Percentiles rank a stretch among this genome's conserved stretches.
Evolutionary conservation across 2,329 filamentous ascomycete genomes (phyloP).

Genomic region (Nemania sp.): DNA sequence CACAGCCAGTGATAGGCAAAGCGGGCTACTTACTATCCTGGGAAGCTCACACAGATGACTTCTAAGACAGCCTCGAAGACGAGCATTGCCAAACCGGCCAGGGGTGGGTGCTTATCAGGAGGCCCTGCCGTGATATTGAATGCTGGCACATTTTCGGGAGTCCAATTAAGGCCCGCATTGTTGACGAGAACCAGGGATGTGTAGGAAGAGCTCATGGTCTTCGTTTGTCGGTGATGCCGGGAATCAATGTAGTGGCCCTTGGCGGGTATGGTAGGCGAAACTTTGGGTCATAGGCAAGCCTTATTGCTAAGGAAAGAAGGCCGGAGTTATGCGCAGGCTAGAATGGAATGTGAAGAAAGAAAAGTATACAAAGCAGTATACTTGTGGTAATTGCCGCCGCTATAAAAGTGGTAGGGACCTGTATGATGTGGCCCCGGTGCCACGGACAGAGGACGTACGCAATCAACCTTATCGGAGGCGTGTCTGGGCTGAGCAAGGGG

Average conservation of each 20-base stretch:
- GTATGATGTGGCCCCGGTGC: neutral
- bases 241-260: neutral
- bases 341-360: neutral
- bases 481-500: neutral
- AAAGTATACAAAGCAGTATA: neutral
- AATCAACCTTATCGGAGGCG: neutral
- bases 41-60: constrained; percentile 81
- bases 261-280: neutral
- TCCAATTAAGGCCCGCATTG: constrained; percentile 29
- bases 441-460: neutral
- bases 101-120: constrained; percentile 63
- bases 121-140: constrained; percentile 38
- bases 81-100: constrained; percentile 72
- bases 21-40: constrained; percentile 64
- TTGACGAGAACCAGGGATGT: constrained; percentile 52
- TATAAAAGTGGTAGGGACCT: neutral
- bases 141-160: constrained; percentile 44
- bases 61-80: constrained; percentile 76
- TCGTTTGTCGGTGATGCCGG: constrained; percentile 30
- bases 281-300: neutral
- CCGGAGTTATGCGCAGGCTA: neutral
- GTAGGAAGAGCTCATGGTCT: constrained; percentile 40
- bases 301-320: neutral
- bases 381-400: neutral
- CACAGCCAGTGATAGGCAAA: neutral